phyloP scores from a whole-genome alignment of 2,329 filamentous ascomycete genomes.

The Aphanocladium album region DNA sequence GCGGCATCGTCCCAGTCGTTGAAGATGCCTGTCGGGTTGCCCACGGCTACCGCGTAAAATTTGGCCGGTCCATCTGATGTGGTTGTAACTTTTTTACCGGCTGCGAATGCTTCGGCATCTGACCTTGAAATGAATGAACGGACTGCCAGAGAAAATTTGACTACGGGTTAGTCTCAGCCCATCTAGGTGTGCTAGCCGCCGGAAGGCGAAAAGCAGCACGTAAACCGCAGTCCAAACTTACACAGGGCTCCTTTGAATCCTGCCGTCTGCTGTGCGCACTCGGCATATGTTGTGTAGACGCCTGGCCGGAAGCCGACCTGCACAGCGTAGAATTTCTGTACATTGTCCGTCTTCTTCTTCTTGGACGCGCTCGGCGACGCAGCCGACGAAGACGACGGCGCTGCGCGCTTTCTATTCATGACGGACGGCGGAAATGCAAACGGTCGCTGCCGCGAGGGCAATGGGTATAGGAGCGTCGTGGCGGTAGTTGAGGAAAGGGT shows the following conservation, averaged over 20 bases:
- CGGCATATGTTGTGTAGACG: slow-evolving; percentile 57
- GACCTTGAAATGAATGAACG: slow-evolving; percentile 70
- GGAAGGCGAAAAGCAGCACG: neutral
- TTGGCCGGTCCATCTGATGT: slow-evolving; percentile 38
- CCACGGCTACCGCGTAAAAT: slow-evolving; percentile 59
- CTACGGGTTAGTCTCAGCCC: neutral
- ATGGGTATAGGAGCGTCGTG: neutral
- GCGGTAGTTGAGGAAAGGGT: neutral
- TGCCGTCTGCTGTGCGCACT: slow-evolving; percentile 55
- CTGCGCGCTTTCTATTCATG: slow-evolving; percentile 29
- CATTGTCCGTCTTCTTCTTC: slow-evolving; percentile 45
- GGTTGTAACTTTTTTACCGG: slow-evolving; percentile 45
- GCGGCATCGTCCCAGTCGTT: slow-evolving; percentile 64
- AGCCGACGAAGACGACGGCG: slow-evolving; percentile 12
- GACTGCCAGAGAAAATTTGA: slow-evolving; percentile 44
- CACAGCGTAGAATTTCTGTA: slow-evolving; percentile 60
- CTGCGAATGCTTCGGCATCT: slow-evolving; percentile 75
- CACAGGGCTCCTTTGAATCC: slow-evolving; percentile 62
- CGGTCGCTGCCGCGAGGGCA: neutral
- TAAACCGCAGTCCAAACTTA: slow-evolving; percentile 38
- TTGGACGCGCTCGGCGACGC: slow-evolving; percentile 25
- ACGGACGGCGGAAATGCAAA: neutral
- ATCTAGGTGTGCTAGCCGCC: neutral
- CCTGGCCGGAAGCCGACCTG: slow-evolving; percentile 51
- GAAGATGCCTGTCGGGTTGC: slow-evolving; percentile 55